Percentiles rank a stretch among this genome's conserved stretches.
Conservation (phyloP, 2,329 filamentous ascomycete genomes). For the Cladorrhinum sp. region DNA sequence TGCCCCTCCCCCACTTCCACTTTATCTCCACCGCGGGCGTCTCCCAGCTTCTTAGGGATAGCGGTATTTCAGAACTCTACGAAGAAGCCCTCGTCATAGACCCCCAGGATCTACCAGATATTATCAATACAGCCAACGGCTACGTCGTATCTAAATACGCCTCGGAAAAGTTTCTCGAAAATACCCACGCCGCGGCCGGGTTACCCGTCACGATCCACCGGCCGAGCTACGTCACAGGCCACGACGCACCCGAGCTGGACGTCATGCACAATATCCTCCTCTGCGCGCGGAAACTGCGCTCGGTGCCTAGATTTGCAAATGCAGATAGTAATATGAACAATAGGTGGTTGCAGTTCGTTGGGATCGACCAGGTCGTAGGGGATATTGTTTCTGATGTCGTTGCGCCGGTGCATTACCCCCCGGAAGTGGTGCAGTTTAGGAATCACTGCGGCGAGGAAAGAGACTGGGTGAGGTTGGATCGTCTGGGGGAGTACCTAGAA, state of each 20-base stretch:
- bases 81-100: background rate
- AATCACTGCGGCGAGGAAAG: background rate
- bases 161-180: conserved; percentile 32
- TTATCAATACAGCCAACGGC: conserved; percentile 20
- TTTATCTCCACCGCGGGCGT: conserved; percentile 31
- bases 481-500: background rate
- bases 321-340: background rate
- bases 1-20: conserved; percentile 25
- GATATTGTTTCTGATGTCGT: background rate
- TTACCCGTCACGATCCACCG: conserved; percentile 33
- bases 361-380: background rate
- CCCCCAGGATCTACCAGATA: background rate
- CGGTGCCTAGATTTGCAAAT: conserved; percentile 1
- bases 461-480: conserved; percentile 1
- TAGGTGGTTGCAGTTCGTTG: conserved; percentile 1
- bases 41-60: background rate
- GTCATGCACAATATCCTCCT: conserved; percentile 19
- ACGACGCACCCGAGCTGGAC: conserved; percentile 14
- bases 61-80: background rate
- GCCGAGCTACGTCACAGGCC: conserved; percentile 21
- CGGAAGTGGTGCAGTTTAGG: background rate
- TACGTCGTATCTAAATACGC: conserved; percentile 35
- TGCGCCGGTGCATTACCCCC: background rate
- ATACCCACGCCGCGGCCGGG: conserved; percentile 2
- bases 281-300: background rate